Evolutionary conservation across 352 stramenopile species (phyloP).

Genomic region (Elongisporangium prolatum): DNA sequence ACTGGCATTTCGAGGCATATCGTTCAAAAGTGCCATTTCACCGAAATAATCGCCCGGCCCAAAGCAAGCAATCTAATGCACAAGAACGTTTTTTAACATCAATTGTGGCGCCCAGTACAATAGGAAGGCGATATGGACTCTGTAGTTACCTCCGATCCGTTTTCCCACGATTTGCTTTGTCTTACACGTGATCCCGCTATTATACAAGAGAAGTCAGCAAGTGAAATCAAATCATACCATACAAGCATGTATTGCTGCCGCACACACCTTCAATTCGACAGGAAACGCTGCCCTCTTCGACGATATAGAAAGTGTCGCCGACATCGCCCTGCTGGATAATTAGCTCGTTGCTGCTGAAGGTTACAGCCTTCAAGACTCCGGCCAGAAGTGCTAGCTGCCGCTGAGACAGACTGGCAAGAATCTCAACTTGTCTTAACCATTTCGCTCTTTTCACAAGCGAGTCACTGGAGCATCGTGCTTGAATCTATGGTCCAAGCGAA

Average conservation of each 20-base stretch:
- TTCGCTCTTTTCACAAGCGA: constrained; percentile 69
- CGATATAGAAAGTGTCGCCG: constrained; percentile 80
- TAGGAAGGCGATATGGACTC: too few species aligned
- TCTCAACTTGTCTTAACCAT: constrained; percentile 70
- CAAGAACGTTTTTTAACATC: too few species aligned
- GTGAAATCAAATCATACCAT: too few species aligned
- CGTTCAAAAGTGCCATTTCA: constrained; percentile 89
- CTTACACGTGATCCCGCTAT: constrained; percentile 3
- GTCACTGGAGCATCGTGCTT: constrained; percentile 69
- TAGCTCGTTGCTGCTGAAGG: constrained; percentile 61
- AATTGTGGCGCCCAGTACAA: too few species aligned
- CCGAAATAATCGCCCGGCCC: constrained; percentile 86
- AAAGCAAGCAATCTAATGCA: constrained; percentile 46
- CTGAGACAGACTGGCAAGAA: constrained; percentile 59
- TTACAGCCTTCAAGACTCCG: constrained; percentile 53
- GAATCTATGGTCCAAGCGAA: constrained; percentile 24
- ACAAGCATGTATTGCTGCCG: too few species aligned
- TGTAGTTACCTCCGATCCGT: constrained; percentile 6
- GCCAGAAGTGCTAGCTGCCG: constrained; percentile 63
- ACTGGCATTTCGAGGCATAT: constrained; percentile 80
- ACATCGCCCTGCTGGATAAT: constrained; percentile 84
- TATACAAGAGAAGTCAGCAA: not conserved
- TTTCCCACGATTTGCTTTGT: not conserved
- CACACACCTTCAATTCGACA: constrained; percentile 46
- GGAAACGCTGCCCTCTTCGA: constrained; percentile 61